phyloP scores from a whole-genome alignment of 2,329 filamentous ascomycete species.

The Aspergillus spinulosporus region DNA sequence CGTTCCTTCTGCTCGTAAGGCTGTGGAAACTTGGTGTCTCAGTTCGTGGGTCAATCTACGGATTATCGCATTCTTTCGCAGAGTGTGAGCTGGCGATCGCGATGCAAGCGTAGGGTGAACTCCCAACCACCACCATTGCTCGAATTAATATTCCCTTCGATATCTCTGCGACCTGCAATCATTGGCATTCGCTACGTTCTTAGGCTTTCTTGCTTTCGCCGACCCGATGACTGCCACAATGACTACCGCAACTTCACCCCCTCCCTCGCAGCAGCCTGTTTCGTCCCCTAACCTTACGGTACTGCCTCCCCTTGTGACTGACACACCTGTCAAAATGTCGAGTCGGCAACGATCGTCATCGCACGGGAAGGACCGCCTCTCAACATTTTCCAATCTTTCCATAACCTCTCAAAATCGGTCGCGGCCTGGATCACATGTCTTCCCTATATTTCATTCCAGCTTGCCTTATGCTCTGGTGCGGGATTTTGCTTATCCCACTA shows the following conservation, averaged over 20 bases:
- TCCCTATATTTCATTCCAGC: conserved; percentile 81
- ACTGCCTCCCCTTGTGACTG: conserved; percentile 53
- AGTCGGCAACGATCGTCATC: conserved; percentile 69
- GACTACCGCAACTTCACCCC: conserved; percentile 38
- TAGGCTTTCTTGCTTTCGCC: conserved; percentile 9
- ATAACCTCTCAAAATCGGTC: conserved; percentile 60
- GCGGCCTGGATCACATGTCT: conserved; percentile 76
- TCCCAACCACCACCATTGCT: conserved; percentile 20
- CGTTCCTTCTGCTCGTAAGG: conserved; percentile 7
- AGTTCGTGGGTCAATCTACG: not conserved
- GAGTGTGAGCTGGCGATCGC: conserved; percentile 31
- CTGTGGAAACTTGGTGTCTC: conserved; percentile 8
- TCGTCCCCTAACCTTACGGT: conserved; percentile 31
- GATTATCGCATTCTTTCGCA: not conserved
- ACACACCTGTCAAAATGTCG: conserved; percentile 57
- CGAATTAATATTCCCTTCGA: conserved; percentile 22
- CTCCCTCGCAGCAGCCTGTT: conserved; percentile 30
- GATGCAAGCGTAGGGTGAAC: conserved; percentile 37
- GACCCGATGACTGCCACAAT: conserved; percentile 36
- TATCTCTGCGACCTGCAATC: conserved; percentile 19
- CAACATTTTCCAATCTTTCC: conserved; percentile 78
- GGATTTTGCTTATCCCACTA: conserved; percentile 87
- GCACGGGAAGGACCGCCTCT: conserved; percentile 76
- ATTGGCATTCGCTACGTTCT: conserved; percentile 2
- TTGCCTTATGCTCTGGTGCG: conserved; percentile 86